Percentiles rank a stretch among this genome's conserved stretches.
These are phyloP conservation scores for Sphagnum magellanicum DNA, from an alignment of 228 moss, liverwort and hornwort genomes.

Conservation along the genomic window DNA sequence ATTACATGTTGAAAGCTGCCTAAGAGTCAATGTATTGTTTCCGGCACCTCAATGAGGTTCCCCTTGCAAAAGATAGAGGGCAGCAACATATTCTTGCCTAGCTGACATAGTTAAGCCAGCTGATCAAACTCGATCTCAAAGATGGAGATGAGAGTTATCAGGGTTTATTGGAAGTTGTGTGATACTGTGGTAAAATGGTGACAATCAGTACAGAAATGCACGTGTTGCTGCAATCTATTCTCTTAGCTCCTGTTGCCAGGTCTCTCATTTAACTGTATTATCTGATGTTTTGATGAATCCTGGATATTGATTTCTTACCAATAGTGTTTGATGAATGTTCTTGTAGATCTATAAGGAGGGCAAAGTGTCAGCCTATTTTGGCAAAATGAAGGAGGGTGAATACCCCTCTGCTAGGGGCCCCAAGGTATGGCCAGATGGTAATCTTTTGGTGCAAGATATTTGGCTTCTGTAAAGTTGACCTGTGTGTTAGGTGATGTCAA, in stretches of 20 bases:
- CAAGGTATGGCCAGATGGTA: slow-evolving; percentile 42
- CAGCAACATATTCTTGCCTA: too few relatives aligned
- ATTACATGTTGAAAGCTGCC: too few relatives aligned
- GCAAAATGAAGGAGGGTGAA: slow-evolving; percentile 84
- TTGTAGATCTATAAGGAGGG: slow-evolving; percentile 84
- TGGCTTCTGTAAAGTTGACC: too few relatives aligned
- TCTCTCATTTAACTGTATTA: background rate
- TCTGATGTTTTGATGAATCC: background rate
- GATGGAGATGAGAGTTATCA: too few relatives aligned
- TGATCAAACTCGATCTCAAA: too few relatives aligned
- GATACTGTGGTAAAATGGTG: too few relatives aligned
- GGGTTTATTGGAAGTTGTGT: too few relatives aligned
- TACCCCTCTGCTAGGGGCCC: slow-evolving; percentile 73
- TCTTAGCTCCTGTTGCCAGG: background rate
- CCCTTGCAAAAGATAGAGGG: too few relatives aligned
- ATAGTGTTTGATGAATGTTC: background rate
- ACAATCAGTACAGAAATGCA: background rate
- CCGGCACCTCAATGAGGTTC: too few relatives aligned
- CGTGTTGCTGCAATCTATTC: background rate
- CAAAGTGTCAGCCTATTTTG: slow-evolving; percentile 82
- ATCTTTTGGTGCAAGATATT: background rate
- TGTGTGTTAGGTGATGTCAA: too few relatives aligned
- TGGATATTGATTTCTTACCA: slow-evolving; percentile 6
- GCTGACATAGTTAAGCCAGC: too few relatives aligned
- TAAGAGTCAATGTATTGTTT: too few relatives aligned